These are phyloP conservation scores for Backusella liffmaniae DNA, from an alignment of 192 early-diverging fungal species.

Conservation along the genomic window DNA sequence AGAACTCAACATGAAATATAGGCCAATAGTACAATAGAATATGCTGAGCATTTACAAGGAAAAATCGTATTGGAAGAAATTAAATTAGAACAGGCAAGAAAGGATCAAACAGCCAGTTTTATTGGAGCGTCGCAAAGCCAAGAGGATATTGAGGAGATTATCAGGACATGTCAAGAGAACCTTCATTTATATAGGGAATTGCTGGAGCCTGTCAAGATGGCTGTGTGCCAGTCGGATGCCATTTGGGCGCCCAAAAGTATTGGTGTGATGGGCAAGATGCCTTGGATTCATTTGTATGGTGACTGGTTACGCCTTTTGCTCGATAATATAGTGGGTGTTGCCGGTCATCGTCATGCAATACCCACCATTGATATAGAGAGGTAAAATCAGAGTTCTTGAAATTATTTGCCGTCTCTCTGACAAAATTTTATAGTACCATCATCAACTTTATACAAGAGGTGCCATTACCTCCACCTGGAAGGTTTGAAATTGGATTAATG, in stretches of 20 bases:
- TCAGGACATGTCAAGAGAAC: conserved; percentile 52
- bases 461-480: conserved; percentile 74
- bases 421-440: neutral
- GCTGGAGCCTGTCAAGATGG: conserved; percentile 54
- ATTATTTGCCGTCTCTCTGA: too few relatives aligned
- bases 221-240: conserved; percentile 53
- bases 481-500: conserved; percentile 66
- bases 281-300: conserved; percentile 70
- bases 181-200: conserved; percentile 54
- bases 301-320: conserved; percentile 72
- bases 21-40: conserved; percentile 37
- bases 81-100: conserved; percentile 5
- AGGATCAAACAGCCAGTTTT: neutral
- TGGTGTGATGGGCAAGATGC: conserved; percentile 67
- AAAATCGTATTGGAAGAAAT: conserved; percentile 29
- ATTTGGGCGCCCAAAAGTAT: conserved; percentile 68
- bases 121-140: neutral
- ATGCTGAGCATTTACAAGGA: conserved; percentile 32
- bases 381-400: neutral
- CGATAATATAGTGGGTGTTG: conserved; percentile 52
- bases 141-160: conserved; percentile 47
- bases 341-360: conserved; percentile 8
- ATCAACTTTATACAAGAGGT: conserved; percentile 70
- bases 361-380: conserved; percentile 12
- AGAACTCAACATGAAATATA: neutral